Percentiles rank a stretch among this genome's conserved stretches.
Evolutionary conservation across 495 filamentous ascomycete species (phyloP).

Genomic region (Emericellopsis terricola): DNA sequence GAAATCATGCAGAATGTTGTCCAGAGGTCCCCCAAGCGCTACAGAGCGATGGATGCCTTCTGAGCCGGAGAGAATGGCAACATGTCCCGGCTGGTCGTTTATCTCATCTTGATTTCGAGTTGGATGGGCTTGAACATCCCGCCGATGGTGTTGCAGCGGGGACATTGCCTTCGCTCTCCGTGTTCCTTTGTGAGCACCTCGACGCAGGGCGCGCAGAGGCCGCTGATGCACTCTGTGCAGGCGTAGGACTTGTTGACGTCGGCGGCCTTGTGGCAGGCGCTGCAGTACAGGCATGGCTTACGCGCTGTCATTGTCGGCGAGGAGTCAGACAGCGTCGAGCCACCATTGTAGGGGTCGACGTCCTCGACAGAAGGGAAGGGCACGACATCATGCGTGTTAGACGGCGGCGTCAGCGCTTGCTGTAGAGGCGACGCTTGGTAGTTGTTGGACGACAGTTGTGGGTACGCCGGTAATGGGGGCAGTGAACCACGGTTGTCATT

Average conservation of each 20-base stretch:
- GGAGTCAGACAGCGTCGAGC: constrained; percentile 30
- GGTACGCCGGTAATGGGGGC: constrained; percentile 41
- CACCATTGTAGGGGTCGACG: constrained; percentile 48
- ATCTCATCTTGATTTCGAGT: constrained; percentile 45
- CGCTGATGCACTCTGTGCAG: constrained; percentile 88
- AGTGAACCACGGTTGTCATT: constrained; percentile 53
- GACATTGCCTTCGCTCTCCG: constrained; percentile 42
- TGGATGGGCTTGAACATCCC: constrained; percentile 52
- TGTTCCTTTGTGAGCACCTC: constrained; percentile 52
- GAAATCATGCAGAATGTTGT: neutral
- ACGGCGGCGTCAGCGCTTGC: constrained; percentile 68
- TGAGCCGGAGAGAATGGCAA: no score
- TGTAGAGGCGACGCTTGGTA: constrained; percentile 79
- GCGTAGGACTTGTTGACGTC: constrained; percentile 67
- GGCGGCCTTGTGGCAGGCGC: constrained; percentile 57
- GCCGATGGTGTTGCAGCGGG: constrained; percentile 45
- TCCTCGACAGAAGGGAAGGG: constrained; percentile 68
- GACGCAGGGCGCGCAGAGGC: constrained; percentile 72
- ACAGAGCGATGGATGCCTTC: neutral
- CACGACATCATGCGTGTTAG: constrained; percentile 41
- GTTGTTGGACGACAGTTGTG: constrained; percentile 31
- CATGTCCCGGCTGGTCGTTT: no score
- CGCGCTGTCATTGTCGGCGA: constrained; percentile 35
- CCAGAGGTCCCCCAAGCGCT: neutral
- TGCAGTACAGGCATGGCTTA: constrained; percentile 74